Evolutionary conservation across 192 early-diverging fungal species (phyloP), one percentile per base, ranked within the genome.

Genomic region (Mortierella hygrophila): DNA sequence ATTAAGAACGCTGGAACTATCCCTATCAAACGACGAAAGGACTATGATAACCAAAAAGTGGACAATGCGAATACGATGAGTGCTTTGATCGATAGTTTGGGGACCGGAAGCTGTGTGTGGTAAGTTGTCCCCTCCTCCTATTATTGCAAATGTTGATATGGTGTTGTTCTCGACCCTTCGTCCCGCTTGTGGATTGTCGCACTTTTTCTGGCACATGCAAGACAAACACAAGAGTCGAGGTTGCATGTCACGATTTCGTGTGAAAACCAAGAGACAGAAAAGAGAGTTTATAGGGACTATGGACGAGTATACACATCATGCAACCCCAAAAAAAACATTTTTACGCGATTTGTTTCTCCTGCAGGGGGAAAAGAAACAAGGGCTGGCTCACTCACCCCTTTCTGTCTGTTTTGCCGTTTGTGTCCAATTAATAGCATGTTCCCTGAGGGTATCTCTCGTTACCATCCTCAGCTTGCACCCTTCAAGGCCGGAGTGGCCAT

Each of bases 401-500:
- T 65, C n/a, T 32, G 29, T 54, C 6, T 40, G 21, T 32, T 16
- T 9, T 68, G 1, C 70, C 40, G 68, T 69, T 79, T 32, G 13
- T 35, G 46, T 54, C 10, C 13, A 26, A 42, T 42, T 16, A 26
- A 68, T 81, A 84, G 87, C 49, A 81, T 88, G 82, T 88, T 88
- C 52, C 87, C 87, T 18, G 87, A 88, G 44, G 87, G 87, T 9
- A 88, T 88, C 52, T 84, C 82, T 11, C 44, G 87, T 35, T 88
- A 88, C 63, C 82, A 88, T 70, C 79, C 82, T 16, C 82, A 78
- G 44, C 54, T 88, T 10, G 87, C 87, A 26, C 82, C 82, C 8
- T 88, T 88, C 74, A 88, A 88, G 79, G 76, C 87, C 4, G 87
- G 87, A 20, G 87, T 88, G 21, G 87, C 87, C 57, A 81, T 83